Evolutionary conservation across 305 asterid species (phyloP).

Genomic region (Ilex paraguariensis): DNA sequence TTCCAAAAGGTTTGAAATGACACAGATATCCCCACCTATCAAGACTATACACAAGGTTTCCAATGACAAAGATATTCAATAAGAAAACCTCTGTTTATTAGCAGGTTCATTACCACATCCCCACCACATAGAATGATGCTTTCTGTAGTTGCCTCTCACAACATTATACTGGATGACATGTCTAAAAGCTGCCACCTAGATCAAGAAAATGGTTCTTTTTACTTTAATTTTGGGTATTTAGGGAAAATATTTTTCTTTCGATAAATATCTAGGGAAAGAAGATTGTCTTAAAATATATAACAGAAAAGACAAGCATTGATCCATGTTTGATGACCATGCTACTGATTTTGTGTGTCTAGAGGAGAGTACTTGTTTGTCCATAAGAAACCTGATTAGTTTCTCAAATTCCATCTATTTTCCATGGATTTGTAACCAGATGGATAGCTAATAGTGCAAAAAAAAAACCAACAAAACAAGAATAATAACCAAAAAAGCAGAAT

Average conservation of each 20-base stretch:
- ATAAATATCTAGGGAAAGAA: background rate
- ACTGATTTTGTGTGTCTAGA: constrained; percentile 22
- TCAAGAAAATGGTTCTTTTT: background rate
- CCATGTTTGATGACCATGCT: constrained; percentile 43
- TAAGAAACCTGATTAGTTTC: too few relatives aligned
- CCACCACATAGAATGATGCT: background rate
- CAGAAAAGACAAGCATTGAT: background rate
- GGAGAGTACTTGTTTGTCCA: background rate
- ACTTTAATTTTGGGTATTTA: background rate
- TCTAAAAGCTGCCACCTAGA: background rate
- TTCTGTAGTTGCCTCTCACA: too few relatives aligned
- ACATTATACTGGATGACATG: background rate
- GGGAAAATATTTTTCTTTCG: too few relatives aligned
- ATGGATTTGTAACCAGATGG: background rate
- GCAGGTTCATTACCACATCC: background rate
- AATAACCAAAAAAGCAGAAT: constrained; percentile 2
- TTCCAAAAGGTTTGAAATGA: too few relatives aligned
- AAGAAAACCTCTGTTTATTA: too few relatives aligned
- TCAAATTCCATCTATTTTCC: background rate
- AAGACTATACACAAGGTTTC: too few relatives aligned
- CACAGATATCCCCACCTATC: too few relatives aligned
- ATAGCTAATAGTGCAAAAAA: background rate
- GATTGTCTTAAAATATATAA: background rate
- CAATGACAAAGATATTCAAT: background rate
- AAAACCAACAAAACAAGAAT: background rate